Evolutionary conservation across 768 basidiomycete genomes (phyloP).

Genomic region (Krasilnikovozyma curviuscula): DNA sequence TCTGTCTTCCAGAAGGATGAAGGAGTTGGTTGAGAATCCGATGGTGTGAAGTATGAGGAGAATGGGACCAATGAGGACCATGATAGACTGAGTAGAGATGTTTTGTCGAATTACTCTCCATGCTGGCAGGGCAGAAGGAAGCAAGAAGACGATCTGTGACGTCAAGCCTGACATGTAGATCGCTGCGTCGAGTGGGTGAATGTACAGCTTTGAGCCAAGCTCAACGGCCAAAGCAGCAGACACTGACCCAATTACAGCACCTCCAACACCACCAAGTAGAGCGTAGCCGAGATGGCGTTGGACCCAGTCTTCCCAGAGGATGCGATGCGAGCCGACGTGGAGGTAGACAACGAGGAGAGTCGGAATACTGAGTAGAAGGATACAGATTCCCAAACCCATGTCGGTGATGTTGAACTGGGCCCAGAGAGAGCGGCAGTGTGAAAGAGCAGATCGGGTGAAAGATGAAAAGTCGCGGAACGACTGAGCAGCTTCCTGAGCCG

Average conservation of each 20-base stretch:
- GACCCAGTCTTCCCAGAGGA: slow-evolving; percentile 22
- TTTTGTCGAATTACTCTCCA: slow-evolving; percentile 10
- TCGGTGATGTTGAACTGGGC: slow-evolving; percentile 72
- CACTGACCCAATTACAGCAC: slow-evolving; percentile 21
- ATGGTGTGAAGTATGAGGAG: slow-evolving; percentile 40
- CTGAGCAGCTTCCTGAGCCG: too few relatives aligned
- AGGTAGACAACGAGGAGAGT: slow-evolving; percentile 40
- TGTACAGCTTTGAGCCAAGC: background rate
- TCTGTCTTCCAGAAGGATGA: slow-evolving; percentile 93
- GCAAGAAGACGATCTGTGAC: slow-evolving; percentile 13
- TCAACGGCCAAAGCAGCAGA: background rate
- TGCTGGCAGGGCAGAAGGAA: background rate
- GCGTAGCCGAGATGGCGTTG: slow-evolving; percentile 11
- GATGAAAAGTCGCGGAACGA: too few relatives aligned
- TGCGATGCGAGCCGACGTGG: slow-evolving; percentile 30
- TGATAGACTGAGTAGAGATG: background rate
- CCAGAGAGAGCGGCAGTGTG: slow-evolving; percentile 69
- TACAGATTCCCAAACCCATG: slow-evolving; percentile 50
- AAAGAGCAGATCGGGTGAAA: slow-evolving; percentile 45
- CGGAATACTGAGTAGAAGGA: slow-evolving; percentile 40
- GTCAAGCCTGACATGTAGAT: background rate
- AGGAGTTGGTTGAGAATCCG: slow-evolving; percentile 79
- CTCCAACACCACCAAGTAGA: slow-evolving; percentile 6
- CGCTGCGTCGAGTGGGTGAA: slow-evolving; percentile 32
- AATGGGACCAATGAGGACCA: slow-evolving; percentile 17